phyloP scores from a whole-genome alignment of 176 grass and related monocot species.

The Pontederia paniculata region DNA sequence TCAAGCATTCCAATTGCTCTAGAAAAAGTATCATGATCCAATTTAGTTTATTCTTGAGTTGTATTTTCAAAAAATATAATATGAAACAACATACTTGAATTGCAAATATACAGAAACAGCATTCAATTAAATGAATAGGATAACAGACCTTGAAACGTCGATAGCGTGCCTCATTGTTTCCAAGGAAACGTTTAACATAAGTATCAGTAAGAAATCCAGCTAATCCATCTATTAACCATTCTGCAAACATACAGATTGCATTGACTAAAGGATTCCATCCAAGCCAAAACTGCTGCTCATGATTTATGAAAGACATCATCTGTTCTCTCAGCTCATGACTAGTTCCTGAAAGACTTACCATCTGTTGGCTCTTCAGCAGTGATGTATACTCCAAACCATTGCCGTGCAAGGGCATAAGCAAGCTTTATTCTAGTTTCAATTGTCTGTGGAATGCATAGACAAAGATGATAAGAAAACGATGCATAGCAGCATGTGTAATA shows the following conservation, averaged over 20 bases:
- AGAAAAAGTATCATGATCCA: no score
- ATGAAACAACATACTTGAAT: no score
- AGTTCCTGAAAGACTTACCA: slow-evolving; percentile 36
- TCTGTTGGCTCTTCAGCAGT: slow-evolving; percentile 80
- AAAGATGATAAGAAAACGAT: neutral
- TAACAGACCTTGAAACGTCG: slow-evolving; percentile 72
- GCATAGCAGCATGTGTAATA: neutral
- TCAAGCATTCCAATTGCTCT: no score
- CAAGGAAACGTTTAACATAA: slow-evolving; percentile 82
- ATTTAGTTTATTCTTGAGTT: no score
- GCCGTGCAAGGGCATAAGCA: slow-evolving; percentile 75
- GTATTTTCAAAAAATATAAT: no score
- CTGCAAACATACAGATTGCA: slow-evolving; percentile 35
- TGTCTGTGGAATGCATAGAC: slow-evolving; percentile 36
- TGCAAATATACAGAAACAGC: neutral
- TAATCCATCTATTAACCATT: slow-evolving; percentile 93
- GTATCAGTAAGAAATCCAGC: slow-evolving; percentile 93
- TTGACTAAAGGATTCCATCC: slow-evolving; percentile 7
- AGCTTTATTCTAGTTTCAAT: slow-evolving; percentile 90
- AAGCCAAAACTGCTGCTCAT: slow-evolving; percentile 13
- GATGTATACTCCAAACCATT: slow-evolving; percentile 98
- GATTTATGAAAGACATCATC: slow-evolving; percentile 18
- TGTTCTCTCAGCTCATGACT: neutral
- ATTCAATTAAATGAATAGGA: slow-evolving; percentile 6
- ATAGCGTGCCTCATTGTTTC: slow-evolving; percentile 92